Percentiles rank a stretch among this genome's conserved stretches.
phyloP scores from a whole-genome alignment of 805 yeast species.

The Metschnikowia vanudenii region DNA sequence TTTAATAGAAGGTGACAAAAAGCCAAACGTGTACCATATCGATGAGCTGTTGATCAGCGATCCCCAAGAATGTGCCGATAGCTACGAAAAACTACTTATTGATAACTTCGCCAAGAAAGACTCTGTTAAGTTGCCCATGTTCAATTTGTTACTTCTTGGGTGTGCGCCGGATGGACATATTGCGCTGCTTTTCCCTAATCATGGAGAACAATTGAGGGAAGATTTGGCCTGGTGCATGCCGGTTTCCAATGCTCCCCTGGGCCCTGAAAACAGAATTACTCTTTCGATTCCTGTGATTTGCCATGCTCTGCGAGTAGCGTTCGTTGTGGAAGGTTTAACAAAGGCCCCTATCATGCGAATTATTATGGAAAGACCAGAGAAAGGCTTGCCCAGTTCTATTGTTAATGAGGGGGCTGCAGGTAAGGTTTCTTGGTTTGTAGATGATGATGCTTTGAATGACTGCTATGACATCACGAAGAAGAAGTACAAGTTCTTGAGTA shows the following conservation, averaged over 20 bases:
- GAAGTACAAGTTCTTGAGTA: slow-evolving; percentile 59
- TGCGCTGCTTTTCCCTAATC: slow-evolving; percentile 94
- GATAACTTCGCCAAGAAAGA: slow-evolving; percentile 94
- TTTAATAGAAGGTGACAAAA: slow-evolving; percentile 48
- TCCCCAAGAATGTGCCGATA: slow-evolving; percentile 92
- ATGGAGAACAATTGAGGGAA: slow-evolving; percentile 79
- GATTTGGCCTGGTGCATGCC: slow-evolving; percentile 94
- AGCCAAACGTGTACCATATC: slow-evolving; percentile 80
- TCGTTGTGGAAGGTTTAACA: slow-evolving; percentile 94
- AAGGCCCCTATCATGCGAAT: slow-evolving; percentile 90
- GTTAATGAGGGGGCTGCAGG: slow-evolving; percentile 98
- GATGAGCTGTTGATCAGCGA: slow-evolving; percentile 72
- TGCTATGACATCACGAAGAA: slow-evolving; percentile 67
- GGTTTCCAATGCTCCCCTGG: slow-evolving; percentile 85
- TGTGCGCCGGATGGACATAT: slow-evolving; percentile 99
- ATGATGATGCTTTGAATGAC: slow-evolving; percentile 84
- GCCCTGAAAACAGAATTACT: slow-evolving; percentile 83
- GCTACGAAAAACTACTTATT: slow-evolving; percentile 81
- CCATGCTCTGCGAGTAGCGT: slow-evolving; percentile 88
- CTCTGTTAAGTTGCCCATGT: slow-evolving; percentile 92
- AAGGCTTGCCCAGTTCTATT: slow-evolving; percentile 89
- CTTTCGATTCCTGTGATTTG: slow-evolving; percentile 92
- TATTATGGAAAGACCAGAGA: slow-evolving; percentile 95
- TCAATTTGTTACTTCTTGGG: slow-evolving; percentile 86
- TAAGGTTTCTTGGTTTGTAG: slow-evolving; percentile 95